Evolutionary conservation across 768 basidiomycete species (phyloP).

Genomic region (Russula brevipes): DNA sequence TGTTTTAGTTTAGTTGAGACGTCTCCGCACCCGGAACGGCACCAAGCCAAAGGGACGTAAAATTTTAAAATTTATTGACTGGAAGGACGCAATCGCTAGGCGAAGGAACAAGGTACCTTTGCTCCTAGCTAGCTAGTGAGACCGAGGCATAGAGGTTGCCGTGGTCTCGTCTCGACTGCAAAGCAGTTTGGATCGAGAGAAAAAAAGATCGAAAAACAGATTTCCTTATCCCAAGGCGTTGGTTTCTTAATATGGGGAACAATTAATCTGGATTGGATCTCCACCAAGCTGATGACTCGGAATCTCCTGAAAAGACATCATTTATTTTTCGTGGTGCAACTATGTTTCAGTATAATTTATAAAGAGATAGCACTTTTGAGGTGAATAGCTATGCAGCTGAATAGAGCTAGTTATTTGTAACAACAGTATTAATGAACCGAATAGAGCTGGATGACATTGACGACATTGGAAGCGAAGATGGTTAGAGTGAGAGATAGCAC

Average conservation of each 20-base stretch:
- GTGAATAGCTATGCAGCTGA: constrained; percentile 12
- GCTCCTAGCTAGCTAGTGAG: background rate
- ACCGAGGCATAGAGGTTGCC: background rate
- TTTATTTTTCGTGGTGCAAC: constrained; percentile 6
- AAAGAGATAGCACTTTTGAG: constrained; percentile 1
- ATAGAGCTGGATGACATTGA: constrained; percentile 19
- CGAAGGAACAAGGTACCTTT: background rate
- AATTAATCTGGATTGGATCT: background rate
- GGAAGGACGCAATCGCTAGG: background rate
- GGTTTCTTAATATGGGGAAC: background rate
- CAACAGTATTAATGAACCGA: constrained; percentile 16
- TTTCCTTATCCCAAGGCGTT: no score
- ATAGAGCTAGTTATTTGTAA: constrained; percentile 20
- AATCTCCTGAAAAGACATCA: background rate
- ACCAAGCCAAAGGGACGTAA: background rate
- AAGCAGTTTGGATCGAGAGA: background rate
- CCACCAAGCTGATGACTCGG: background rate
- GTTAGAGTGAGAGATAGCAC: constrained; percentile 24
- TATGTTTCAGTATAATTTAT: constrained; percentile 8
- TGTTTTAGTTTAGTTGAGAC: background rate
- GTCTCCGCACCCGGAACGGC: background rate
- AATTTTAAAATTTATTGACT: constrained; percentile 2
- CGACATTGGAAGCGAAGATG: constrained; percentile 18
- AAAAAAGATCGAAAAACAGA: no score
- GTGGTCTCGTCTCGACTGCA: background rate